Evolutionary conservation across 1,284 basidiomycete genomes (phyloP).

Genomic region (Neolentinus lepideus): DNA sequence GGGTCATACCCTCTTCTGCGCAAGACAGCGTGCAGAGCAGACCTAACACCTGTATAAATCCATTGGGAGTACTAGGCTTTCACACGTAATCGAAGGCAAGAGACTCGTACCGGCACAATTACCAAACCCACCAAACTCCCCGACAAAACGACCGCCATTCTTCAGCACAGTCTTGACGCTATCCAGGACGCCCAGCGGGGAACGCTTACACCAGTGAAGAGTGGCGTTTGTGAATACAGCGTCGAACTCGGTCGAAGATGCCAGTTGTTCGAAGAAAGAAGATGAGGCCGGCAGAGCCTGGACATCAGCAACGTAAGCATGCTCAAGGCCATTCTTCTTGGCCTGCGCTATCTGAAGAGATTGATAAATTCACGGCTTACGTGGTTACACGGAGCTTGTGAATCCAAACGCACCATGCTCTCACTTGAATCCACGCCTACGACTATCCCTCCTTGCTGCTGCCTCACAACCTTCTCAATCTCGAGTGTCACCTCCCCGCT

Average conservation of each 20-base stretch:
- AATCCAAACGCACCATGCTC: slow-evolving; percentile 51
- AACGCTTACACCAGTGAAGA: slow-evolving; percentile 79
- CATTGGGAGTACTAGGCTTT: too few species aligned
- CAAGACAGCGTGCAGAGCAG: slow-evolving; percentile 50
- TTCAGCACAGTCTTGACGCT: slow-evolving; percentile 55
- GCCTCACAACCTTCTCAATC: slow-evolving; percentile 47
- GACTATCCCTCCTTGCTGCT: slow-evolving; percentile 38
- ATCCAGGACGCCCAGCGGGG: slow-evolving; percentile 59
- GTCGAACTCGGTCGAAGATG: slow-evolving; percentile 33
- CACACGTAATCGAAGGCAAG: too few species aligned
- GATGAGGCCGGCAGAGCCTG: slow-evolving; percentile 32
- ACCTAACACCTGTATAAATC: slow-evolving; percentile 44
- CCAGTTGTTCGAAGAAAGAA: slow-evolving; percentile 18
- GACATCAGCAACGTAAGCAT: slow-evolving; percentile 43
- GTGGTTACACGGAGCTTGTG: neutral
- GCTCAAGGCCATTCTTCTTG: slow-evolving; percentile 35
- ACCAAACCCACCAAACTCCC: slow-evolving; percentile 74
- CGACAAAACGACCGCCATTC: slow-evolving; percentile 62
- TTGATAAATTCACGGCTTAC: neutral
- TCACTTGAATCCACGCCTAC: slow-evolving; percentile 66
- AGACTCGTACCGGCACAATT: slow-evolving; percentile 51
- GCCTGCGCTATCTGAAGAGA: slow-evolving; percentile 49
- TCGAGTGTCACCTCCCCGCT: slow-evolving; percentile 68
- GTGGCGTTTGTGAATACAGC: slow-evolving; percentile 74
- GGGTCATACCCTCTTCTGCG: slow-evolving; percentile 53